These are phyloP conservation scores for Nakaseomyces kungkrabaensis DNA, from an alignment of 1,139 yeast species.

Conservation along the genomic window DNA sequence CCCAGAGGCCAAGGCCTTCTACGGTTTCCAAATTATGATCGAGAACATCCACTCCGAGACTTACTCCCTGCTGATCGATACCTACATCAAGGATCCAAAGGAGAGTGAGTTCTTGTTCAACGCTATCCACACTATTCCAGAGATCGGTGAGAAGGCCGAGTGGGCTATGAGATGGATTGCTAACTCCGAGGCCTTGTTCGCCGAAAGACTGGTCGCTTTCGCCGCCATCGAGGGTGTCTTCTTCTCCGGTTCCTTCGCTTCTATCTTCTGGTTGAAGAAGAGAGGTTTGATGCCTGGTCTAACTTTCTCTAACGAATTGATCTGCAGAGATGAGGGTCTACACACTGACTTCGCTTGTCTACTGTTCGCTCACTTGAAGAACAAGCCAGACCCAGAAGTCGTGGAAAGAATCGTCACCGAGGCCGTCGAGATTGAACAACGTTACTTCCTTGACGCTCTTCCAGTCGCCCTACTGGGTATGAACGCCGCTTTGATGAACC, in stretches of 20 bases:
- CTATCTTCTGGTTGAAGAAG: conserved; percentile 97
- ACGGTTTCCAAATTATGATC: conserved; percentile 99
- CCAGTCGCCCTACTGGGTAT: conserved; percentile 90
- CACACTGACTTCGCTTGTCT: conserved; percentile 98
- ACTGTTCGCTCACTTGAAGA: conserved; percentile 81
- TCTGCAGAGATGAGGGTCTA: conserved; percentile 97
- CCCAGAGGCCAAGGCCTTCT: conserved; percentile 97
- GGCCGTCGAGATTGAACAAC: conserved; percentile 91
- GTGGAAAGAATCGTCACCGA: conserved; percentile 83
- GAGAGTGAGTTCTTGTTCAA: conserved; percentile 72
- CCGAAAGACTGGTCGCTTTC: conserved; percentile 92
- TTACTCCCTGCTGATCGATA: conserved; percentile 88
- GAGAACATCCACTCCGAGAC: conserved; percentile 98
- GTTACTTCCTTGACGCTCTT: conserved; percentile 89
- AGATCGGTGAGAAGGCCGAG: conserved; percentile 92
- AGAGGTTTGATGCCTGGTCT: conserved; percentile 98
- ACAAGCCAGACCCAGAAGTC: conserved; percentile 73
- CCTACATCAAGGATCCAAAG: conserved; percentile 91
- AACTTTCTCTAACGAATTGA: conserved; percentile 93
- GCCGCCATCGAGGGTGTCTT: conserved; percentile 99
- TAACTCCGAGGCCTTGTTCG: conserved; percentile 80
- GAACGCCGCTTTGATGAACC: conserved; percentile 91
- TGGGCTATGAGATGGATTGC: conserved; percentile 98
- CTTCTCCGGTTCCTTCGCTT: conserved; percentile 96
- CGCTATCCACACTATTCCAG: conserved; percentile 93